Conservation (phyloP, 306 rosid genomes). For the Dryas alaskensis region DNA sequence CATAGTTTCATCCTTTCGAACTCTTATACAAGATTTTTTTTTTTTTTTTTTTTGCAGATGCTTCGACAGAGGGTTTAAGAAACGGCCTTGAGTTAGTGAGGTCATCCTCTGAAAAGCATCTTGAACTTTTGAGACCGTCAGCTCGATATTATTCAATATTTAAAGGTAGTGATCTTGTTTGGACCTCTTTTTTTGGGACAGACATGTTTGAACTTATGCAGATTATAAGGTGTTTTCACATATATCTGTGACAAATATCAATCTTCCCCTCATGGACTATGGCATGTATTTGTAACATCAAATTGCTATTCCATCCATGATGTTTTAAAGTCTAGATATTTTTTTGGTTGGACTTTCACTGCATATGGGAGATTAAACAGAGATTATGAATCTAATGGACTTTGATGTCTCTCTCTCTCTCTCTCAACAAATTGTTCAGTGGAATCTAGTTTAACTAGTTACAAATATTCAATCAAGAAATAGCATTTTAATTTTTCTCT, state of each 20-base stretch:
- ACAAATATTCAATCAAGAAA: background rate
- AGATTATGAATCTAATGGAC: no score
- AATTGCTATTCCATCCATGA: background rate
- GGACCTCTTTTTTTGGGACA: background rate
- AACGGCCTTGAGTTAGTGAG: constrained; percentile 51
- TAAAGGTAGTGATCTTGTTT: constrained; percentile 48
- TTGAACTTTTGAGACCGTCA: constrained; percentile 74
- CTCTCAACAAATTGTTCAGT: background rate
- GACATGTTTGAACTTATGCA: background rate
- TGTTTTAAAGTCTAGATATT: no score
- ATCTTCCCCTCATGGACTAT: background rate
- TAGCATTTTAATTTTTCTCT: background rate
- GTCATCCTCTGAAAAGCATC: constrained; percentile 66
- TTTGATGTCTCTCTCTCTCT: background rate
- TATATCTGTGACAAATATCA: background rate
- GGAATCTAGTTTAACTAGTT: background rate
- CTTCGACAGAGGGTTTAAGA: constrained; percentile 40
- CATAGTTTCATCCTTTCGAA: constrained; percentile 9
- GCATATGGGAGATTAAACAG: no score
- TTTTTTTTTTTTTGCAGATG: constrained; percentile 41
- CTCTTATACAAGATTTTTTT: constrained; percentile 29
- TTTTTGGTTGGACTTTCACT: no score
- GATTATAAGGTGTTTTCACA: background rate
- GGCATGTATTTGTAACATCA: background rate
- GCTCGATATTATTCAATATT: constrained; percentile 64